Base-by-base conservation (phyloP, 1,284 basidiomycete species). In the Ustilago esculenta region DNA sequence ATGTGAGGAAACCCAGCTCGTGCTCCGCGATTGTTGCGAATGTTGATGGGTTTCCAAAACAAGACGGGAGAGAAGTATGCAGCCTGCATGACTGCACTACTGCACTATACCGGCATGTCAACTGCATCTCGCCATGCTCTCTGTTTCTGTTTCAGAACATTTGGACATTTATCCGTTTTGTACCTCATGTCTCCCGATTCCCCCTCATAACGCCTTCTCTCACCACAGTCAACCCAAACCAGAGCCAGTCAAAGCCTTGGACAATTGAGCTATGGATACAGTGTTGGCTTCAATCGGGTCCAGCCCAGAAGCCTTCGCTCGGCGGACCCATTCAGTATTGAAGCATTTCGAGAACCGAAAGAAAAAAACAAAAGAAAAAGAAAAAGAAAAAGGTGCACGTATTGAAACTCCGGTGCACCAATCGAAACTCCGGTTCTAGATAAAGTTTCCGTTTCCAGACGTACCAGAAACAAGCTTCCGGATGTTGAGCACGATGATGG, bases 401-500 rank as follows among this genome's bases (percentile, higher is more conserved):
- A n/a, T n/a, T n/a, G n/a, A n/a, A n/a, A n/a, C n/a, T n/a, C n/a
- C n/a, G n/a, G n/a, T n/a, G n/a, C n/a, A n/a, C n/a, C n/a, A n/a
- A n/a, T n/a, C n/a, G n/a, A n/a, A n/a, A n/a, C n/a, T n/a, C n/a
- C n/a, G n/a, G 14, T 21, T 33, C 23, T 44, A 57, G 18, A 56
- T 24, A 24, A 37, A 50, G 12, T 49, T 47, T 15, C 37, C 18
- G 37, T 42, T 42, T 29, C 39, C 47, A 20, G 56, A 43, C 18
- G 63, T 50, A 15, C 30, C 9, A 5, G 51, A 44, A 33, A 35
- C 50, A 8, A 34, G 20, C 43, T 55, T 55, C 37, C 50, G 40
- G 37, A 72, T 69, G 30, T 53, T 52, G 27, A 72, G 57, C 34
- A 60, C 35, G 25, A 72, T 53, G 14, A 60, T 61, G 1, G 65